phyloP scores from a whole-genome alignment of 2,329 filamentous ascomycete species.

The Helotiales sp. region DNA sequence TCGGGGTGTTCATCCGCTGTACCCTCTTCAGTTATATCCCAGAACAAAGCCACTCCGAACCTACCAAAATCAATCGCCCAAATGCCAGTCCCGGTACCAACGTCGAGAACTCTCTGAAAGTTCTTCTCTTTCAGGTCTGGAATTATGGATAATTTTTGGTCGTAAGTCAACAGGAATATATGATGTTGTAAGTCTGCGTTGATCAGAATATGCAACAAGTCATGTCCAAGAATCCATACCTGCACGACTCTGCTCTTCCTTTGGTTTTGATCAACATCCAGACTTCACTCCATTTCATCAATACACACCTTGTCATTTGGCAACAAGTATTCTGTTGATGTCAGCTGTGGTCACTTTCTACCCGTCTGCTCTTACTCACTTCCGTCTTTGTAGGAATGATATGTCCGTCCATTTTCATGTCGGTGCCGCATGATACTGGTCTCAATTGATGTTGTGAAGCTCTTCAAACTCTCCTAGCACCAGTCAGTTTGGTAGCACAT shows the following conservation, averaged over 20 bases:
- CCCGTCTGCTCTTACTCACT: background rate
- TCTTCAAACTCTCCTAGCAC: background rate
- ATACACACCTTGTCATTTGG: conserved; percentile 17
- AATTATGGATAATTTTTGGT: conserved; percentile 22
- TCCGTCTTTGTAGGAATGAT: conserved; percentile 34
- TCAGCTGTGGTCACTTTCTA: background rate
- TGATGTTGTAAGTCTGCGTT: conserved; percentile 26
- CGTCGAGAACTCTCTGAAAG: conserved; percentile 44
- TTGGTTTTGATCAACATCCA: background rate
- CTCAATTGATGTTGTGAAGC: conserved; percentile 29
- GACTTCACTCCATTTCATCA: too few relatives aligned
- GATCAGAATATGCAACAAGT: background rate
- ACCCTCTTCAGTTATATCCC: background rate
- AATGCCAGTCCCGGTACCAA: conserved; percentile 44
- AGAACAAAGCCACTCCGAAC: background rate
- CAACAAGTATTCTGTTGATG: conserved; percentile 11
- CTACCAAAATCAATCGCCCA: conserved; percentile 7
- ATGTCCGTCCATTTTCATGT: conserved; percentile 41
- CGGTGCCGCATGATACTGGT: conserved; percentile 47
- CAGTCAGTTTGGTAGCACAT: background rate
- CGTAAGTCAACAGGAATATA: conserved; percentile 15
- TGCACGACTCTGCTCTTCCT: background rate
- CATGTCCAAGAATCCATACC: background rate
- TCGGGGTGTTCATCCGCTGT: conserved; percentile 37
- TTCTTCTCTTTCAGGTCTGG: conserved; percentile 17